Evolutionary conservation across 2,329 filamentous ascomycete genomes (phyloP), one percentile per base, ranked within the genome.

Genomic region (Aureobasidium namibiae): DNA sequence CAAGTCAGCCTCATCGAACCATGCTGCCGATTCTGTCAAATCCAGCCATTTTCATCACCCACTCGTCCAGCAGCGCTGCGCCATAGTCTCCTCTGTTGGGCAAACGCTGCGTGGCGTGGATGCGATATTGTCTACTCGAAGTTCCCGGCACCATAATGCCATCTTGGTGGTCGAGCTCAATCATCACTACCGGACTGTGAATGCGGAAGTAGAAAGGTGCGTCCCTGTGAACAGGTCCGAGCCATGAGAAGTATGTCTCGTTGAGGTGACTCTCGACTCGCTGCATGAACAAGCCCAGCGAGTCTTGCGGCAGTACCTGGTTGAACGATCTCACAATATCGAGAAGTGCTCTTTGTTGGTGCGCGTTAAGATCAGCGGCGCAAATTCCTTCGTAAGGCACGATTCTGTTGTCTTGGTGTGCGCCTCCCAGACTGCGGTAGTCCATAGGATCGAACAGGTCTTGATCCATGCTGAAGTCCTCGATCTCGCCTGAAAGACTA

Each of bases 141-240:
- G 92, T 0, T 79, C 83, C 67, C 91, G 70, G 66, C 90, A 91
- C 29, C 41, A 31, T 57, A 0, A 91, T 88, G 0, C 88, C 88
- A 0, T 84, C 88, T 70, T 92, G 88, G 67, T 90, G 87, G 65
- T 92, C 88, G 66, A 92, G 88, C 75, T 92, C 88, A 54, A 86
- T 75, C 6, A 91, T 75, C 0, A 89, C 75, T 0, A 91, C 86
- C 0, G 87, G 87, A 63, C 84, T 89, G 72, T 92, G 88, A 5
- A 92, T 79, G 0, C 89, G 80, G 67, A 85, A 92, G 70, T 91
- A 92, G 66, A 89, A 92, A 0, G 88, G 77, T 67, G 90, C 86
- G 0, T 80, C 72, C 52, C 88, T 78, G 0, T 78, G 81, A 62
- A 76, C 87, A 0, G 82, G 83, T 4, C 88, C 88, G 60, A 91